Evolutionary conservation across 805 yeast genomes (phyloP).

Genomic region (Candida patagonica): DNA sequence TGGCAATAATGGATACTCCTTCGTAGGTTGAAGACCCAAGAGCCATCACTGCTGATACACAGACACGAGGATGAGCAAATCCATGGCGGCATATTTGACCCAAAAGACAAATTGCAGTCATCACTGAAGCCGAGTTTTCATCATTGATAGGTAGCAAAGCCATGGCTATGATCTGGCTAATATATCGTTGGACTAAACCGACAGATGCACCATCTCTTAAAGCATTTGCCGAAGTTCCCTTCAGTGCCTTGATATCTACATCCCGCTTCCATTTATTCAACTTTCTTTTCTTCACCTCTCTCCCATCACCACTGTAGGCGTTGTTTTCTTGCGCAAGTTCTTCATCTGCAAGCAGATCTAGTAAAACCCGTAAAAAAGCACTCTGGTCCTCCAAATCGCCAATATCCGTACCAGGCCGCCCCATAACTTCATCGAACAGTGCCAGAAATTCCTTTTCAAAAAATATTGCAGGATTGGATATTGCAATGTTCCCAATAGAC

Average conservation of each 20-base stretch:
- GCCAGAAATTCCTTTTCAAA: slow-evolving; percentile 44
- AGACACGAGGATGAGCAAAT: slow-evolving; percentile 60
- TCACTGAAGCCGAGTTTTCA: slow-evolving; percentile 26
- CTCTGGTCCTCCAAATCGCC: slow-evolving; percentile 1
- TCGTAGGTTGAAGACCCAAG: slow-evolving; percentile 45
- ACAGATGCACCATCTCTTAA: slow-evolving; percentile 66
- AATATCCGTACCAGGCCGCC: not conserved
- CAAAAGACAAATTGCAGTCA: slow-evolving; percentile 45
- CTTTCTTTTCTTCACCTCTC: slow-evolving; percentile 31
- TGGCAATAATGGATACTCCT: slow-evolving; percentile 39
- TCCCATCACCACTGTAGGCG: slow-evolving; percentile 32
- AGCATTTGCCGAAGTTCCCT: slow-evolving; percentile 42
- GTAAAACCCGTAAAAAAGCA: slow-evolving; percentile 47
- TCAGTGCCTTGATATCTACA: slow-evolving; percentile 43
- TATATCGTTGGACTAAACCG: slow-evolving; percentile 57
- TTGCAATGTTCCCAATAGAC: slow-evolving; percentile 51
- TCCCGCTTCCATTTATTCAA: not conserved
- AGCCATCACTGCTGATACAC: slow-evolving; percentile 59
- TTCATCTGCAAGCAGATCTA: slow-evolving; percentile 45
- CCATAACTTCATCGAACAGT: slow-evolving; percentile 47
- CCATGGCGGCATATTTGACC: slow-evolving; percentile 53
- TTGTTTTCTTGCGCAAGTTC: slow-evolving; percentile 15
- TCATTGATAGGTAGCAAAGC: slow-evolving; percentile 40
- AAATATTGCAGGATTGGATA: slow-evolving; percentile 57
- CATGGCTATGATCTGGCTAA: slow-evolving; percentile 36